These are phyloP conservation scores for Mangifera indica DNA, from an alignment of 345 rosid genomes.

Conservation along the genomic window DNA sequence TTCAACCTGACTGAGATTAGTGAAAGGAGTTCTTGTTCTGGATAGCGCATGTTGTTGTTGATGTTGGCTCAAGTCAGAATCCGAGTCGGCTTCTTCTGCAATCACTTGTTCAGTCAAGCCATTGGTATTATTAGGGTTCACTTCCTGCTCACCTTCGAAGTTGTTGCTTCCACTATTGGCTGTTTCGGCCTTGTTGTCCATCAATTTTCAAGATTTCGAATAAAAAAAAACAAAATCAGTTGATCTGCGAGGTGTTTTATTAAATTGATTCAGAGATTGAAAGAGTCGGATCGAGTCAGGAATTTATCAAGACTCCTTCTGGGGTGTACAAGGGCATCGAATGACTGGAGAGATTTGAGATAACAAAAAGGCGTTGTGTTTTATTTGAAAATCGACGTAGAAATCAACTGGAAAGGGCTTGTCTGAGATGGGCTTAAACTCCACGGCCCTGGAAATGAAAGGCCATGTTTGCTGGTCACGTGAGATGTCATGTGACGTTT, in stretches of 20 bases:
- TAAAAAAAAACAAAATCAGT: background rate
- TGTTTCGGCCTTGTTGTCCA: slow-evolving; percentile 32
- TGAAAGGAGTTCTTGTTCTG: slow-evolving; percentile 73
- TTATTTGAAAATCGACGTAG: background rate
- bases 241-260: background rate
- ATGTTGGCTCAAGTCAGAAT: slow-evolving; percentile 27
- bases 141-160: slow-evolving; percentile 25
- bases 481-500: too few relatives aligned
- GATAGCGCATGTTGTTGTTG: slow-evolving; percentile 32
- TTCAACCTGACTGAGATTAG: slow-evolving; percentile 77
- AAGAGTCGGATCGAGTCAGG: slow-evolving; percentile 14
- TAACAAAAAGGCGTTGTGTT: too few relatives aligned
- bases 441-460: too few relatives aligned
- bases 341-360: background rate
- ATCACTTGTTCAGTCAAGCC: slow-evolving; percentile 10
- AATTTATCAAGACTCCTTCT: slow-evolving; percentile 6
- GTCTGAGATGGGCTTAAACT: too few relatives aligned
- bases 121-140: slow-evolving; percentile 33
- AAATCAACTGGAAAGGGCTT: background rate
- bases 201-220: slow-evolving; percentile 12
- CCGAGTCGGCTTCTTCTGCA: slow-evolving; percentile 26
- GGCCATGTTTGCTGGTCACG: too few relatives aligned
- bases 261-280: background rate
- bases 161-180: slow-evolving; percentile 9
- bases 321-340: background rate